phyloP scores from a whole-genome alignment of 345 rosid species.

The Aethionema arabicum region DNA sequence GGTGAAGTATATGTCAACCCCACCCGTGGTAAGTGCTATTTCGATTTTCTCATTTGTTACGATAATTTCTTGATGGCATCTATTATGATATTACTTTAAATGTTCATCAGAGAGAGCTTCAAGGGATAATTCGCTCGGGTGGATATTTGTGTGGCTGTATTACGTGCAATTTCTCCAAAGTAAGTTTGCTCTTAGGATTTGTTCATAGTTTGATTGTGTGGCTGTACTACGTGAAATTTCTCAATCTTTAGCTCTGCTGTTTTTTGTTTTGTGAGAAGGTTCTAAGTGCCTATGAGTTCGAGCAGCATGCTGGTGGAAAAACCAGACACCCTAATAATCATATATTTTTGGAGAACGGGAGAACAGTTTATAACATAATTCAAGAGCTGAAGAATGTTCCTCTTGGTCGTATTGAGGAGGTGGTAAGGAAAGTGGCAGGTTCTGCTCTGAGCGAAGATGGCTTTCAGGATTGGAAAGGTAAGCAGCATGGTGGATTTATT shows the following conservation, averaged over 20 bases:
- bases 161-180: slow-evolving; percentile 66
- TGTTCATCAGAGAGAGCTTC: slow-evolving; percentile 51
- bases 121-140: slow-evolving; percentile 64
- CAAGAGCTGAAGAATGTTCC: slow-evolving; percentile 75
- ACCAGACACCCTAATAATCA: slow-evolving; percentile 84
- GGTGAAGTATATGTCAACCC: slow-evolving; percentile 63
- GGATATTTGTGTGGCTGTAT: slow-evolving; percentile 88
- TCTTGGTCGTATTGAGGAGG: slow-evolving; percentile 51
- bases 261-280: slow-evolving; percentile 44
- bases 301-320: slow-evolving; percentile 77
- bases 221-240: not conserved
- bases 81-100: slow-evolving; percentile 20
- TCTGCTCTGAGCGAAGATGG: slow-evolving; percentile 68
- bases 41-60: slow-evolving; percentile 7
- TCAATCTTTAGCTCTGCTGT: not conserved
- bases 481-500: slow-evolving; percentile 6
- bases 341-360: slow-evolving; percentile 80
- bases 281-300: slow-evolving; percentile 77
- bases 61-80: not conserved
- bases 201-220: not conserved
- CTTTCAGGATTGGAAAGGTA: slow-evolving; percentile 85
- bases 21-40: slow-evolving; percentile 49
- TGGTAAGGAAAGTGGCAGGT: slow-evolving; percentile 59
- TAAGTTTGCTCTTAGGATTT: slow-evolving; percentile 28
- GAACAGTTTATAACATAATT: slow-evolving; percentile 71